A percentile compares a stretch with the other conserved stretches of the same genome.
Evolutionary conservation across 73 alveolate genomes (phyloP).

Genomic region (Diophrys appendiculata): DNA sequence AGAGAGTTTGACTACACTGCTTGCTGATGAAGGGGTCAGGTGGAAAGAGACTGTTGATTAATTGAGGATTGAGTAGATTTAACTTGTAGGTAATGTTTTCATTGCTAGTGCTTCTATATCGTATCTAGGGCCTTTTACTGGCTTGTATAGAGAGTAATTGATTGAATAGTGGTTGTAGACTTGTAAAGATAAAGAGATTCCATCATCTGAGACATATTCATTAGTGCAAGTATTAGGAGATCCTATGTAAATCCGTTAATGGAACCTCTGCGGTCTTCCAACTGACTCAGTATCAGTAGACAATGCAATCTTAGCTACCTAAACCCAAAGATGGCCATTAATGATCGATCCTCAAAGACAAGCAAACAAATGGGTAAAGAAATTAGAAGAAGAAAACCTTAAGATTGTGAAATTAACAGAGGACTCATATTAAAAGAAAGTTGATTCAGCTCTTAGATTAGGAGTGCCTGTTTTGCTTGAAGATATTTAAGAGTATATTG

Average conservation of each 20-base stretch:
- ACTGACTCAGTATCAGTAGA: constrained; percentile 95
- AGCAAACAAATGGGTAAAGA: constrained; percentile 95
- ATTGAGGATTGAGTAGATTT: constrained; percentile 78
- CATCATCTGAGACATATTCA: constrained; percentile 64
- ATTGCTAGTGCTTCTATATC: constrained; percentile 95
- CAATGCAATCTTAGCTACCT: constrained; percentile 85
- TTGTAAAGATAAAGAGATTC: constrained; percentile 53
- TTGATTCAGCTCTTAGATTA: constrained; percentile 40
- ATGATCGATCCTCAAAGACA: constrained; percentile 97
- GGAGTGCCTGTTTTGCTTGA: constrained; percentile 81
- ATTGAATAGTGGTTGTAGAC: constrained; percentile 52
- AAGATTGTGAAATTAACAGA: constrained; percentile 39
- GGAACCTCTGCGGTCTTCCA: constrained; percentile 94
- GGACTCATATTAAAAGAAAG: constrained; percentile 23
- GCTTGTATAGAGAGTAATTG: constrained; percentile 76
- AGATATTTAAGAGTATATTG: constrained; percentile 96
- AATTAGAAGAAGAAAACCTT: constrained; percentile 68
- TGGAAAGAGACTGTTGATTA: constrained; percentile 92
- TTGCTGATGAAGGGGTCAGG: constrained; percentile 96
- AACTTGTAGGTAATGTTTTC: constrained; percentile 94
- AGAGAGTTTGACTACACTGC: constrained; percentile 76
- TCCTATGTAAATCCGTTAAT: constrained; percentile 94
- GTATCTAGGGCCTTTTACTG: constrained; percentile 99
- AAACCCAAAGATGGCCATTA: constrained; percentile 87
- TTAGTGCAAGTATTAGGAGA: constrained; percentile 81